These are phyloP conservation scores for Ilyonectria destructans DNA, from an alignment of 2,329 filamentous ascomycete genomes.

Conservation along the genomic window DNA sequence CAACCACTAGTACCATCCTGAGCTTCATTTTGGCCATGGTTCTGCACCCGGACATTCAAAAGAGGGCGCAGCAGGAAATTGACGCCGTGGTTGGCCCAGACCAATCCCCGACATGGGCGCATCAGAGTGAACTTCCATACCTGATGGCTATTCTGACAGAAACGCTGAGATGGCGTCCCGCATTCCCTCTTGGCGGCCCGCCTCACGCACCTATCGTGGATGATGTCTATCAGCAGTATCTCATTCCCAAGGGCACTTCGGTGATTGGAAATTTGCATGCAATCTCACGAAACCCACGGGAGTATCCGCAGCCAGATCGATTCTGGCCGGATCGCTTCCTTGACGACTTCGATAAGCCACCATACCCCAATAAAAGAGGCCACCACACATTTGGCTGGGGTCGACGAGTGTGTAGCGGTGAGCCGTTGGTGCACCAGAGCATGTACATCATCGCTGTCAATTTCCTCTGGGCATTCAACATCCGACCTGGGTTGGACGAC, in stretches of 20 bases:
- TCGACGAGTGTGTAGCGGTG: constrained; percentile 30
- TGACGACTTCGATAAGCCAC: constrained; percentile 17
- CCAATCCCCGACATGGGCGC: constrained; percentile 20
- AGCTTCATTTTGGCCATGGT: constrained; percentile 29
- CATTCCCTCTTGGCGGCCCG: constrained; percentile 25
- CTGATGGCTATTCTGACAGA: constrained; percentile 19
- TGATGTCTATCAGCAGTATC: constrained; percentile 18
- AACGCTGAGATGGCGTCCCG: constrained; percentile 26
- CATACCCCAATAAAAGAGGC: constrained; percentile 28
- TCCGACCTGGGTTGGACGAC: constrained; percentile 22
- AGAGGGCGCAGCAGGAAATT: constrained; percentile 23
- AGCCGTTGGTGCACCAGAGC: constrained; percentile 25
- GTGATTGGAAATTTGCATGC: constrained; percentile 27
- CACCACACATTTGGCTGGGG: constrained; percentile 30
- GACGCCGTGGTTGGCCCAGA: constrained; percentile 19
- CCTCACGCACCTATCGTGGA: constrained; percentile 23
- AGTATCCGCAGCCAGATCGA: constrained; percentile 22
- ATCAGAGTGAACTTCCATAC: constrained; percentile 22
- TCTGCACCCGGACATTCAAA: constrained; percentile 20
- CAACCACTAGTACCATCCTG: constrained; percentile 24
- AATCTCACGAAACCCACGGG: constrained; percentile 26
- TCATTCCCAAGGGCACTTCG: constrained; percentile 21
- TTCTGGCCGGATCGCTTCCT: constrained; percentile 29
- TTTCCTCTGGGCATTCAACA: constrained; percentile 29
- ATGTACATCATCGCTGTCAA: constrained; percentile 22